These are phyloP conservation scores for Elsinoe fawcettii DNA, from an alignment of 2,329 filamentous ascomycete species.

Conservation along the genomic window DNA sequence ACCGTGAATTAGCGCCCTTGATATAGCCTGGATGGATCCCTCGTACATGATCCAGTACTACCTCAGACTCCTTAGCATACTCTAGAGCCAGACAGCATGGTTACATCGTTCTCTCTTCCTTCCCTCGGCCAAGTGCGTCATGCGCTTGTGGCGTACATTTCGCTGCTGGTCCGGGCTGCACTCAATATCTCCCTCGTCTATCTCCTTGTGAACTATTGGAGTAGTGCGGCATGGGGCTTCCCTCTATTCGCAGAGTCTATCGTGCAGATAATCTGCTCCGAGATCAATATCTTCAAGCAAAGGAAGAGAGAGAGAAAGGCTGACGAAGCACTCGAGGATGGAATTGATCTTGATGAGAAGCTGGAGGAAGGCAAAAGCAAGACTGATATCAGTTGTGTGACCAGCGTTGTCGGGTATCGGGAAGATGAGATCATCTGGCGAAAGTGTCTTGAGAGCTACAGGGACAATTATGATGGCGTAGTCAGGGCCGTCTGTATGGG, in stretches of 20 bases:
- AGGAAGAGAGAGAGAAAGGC: neutral
- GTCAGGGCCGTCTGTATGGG: constrained; percentile 5
- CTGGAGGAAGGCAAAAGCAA: neutral
- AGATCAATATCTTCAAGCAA: constrained; percentile 8
- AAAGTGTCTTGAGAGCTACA: constrained; percentile 9
- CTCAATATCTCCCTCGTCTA: constrained; percentile 8
- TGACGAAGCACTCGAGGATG: neutral
- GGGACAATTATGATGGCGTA: constrained; percentile 2
- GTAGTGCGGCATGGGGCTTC: constrained; percentile 7
- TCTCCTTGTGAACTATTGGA: constrained; percentile 6
- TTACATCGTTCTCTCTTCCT: neutral
- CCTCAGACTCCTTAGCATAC: neutral
- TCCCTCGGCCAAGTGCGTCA: neutral
- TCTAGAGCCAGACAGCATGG: neutral
- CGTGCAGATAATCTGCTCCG: constrained; percentile 6
- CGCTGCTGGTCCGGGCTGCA: neutral
- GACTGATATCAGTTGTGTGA: neutral
- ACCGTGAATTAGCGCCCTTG: neutral
- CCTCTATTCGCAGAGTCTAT: constrained; percentile 8
- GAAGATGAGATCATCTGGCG: constrained; percentile 6
- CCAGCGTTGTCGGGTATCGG: constrained; percentile 2
- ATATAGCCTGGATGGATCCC: neutral
- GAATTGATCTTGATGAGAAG: neutral
- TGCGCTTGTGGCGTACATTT: neutral
- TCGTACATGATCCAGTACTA: neutral